Evolutionary conservation across 345 rosid species (phyloP).

Genomic region (Anastatica hierochuntica): DNA sequence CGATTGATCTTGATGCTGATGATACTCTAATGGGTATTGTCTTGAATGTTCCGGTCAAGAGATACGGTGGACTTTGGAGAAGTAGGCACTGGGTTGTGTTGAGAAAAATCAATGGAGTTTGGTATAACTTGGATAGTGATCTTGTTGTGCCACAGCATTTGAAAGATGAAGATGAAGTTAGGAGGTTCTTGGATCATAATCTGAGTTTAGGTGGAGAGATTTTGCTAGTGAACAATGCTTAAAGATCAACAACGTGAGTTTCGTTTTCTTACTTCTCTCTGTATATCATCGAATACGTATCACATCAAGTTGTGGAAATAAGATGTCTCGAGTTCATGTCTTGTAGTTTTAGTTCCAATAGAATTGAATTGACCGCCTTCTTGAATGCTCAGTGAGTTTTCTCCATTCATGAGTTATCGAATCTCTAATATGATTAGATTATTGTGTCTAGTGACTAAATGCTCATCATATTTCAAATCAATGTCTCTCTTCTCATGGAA

Average conservation of each 20-base stretch:
- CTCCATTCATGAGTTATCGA: too few species aligned
- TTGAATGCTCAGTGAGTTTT: too few species aligned
- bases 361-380: too few species aligned
- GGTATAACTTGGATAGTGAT: conserved; percentile 93
- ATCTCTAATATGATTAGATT: too few species aligned
- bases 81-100: conserved; percentile 80
- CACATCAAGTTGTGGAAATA: background rate
- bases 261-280: conserved; percentile 1
- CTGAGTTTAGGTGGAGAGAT: conserved; percentile 51
- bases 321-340: background rate
- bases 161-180: conserved; percentile 35
- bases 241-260: conserved; percentile 22
- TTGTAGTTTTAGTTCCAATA: background rate
- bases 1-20: conserved; percentile 44
- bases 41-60: conserved; percentile 56
- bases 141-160: conserved; percentile 39
- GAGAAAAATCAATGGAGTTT: conserved; percentile 60
- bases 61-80: conserved; percentile 76
- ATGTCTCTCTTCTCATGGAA: too few species aligned
- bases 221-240: conserved; percentile 52
- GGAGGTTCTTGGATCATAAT: conserved; percentile 46
- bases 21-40: conserved; percentile 55
- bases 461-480: too few species aligned
- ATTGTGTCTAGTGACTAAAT: too few species aligned
- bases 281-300: background rate